phyloP scores from a whole-genome alignment of 2,329 filamentous ascomycete species.

The Dothistroma pini region DNA sequence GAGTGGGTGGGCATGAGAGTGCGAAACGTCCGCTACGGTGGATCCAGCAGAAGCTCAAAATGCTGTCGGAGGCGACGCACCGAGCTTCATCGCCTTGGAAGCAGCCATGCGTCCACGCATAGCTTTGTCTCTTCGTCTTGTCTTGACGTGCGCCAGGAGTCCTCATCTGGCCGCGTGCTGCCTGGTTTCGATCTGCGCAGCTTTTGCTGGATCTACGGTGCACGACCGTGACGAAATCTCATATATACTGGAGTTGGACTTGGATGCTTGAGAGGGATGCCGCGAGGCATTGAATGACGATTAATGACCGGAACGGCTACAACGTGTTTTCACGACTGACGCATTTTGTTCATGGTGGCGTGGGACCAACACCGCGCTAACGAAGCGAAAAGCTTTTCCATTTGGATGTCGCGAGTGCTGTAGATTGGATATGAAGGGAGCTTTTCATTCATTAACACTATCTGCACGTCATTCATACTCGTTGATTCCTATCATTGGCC shows the following conservation, averaged over 20 bases:
- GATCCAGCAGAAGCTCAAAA: too few species aligned
- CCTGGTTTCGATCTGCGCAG: too few species aligned
- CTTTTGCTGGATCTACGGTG: neutral
- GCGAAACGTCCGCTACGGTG: too few species aligned
- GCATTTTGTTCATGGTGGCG: neutral
- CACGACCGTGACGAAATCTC: neutral
- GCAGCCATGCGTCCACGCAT: too few species aligned
- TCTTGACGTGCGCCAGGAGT: too few species aligned
- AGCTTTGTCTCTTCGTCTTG: too few species aligned
- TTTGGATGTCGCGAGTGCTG: neutral
- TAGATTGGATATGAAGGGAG: neutral
- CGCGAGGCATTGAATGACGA: slow-evolving; percentile 12
- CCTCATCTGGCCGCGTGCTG: too few species aligned
- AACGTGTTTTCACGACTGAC: neutral
- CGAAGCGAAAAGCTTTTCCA: neutral
- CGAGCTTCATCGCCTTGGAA: too few species aligned
- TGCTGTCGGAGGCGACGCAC: too few species aligned
- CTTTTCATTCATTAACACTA: neutral
- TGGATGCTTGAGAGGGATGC: slow-evolving; percentile 8
- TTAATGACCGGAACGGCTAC: slow-evolving; percentile 5
- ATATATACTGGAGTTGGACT: neutral
- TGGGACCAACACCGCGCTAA: neutral
- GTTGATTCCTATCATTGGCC: neutral
- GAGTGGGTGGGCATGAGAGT: slow-evolving; percentile 36
- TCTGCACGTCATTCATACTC: neutral